Conservation (phyloP, 2,329 filamentous ascomycete genomes). For the Fusarium sp. region DNA sequence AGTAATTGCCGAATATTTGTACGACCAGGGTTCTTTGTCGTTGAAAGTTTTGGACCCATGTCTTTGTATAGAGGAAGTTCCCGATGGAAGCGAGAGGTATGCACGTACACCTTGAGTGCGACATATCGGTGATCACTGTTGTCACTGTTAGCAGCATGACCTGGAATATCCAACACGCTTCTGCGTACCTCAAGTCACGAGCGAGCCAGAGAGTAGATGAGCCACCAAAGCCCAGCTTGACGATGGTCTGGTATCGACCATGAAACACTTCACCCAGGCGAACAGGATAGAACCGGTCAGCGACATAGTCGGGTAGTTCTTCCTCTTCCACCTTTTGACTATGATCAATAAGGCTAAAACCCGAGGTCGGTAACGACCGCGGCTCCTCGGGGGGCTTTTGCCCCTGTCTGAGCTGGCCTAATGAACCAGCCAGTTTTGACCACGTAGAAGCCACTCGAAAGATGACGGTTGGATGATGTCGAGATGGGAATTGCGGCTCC, state of each 20-base stretch:
- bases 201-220: conserved; percentile 59
- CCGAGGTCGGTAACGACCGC: background rate
- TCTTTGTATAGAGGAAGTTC: conserved; percentile 34
- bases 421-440: background rate
- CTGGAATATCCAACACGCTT: no score
- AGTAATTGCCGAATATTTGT: conserved; percentile 38
- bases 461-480: background rate
- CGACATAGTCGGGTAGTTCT: conserved; percentile 49
- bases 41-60: background rate
- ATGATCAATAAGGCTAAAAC: background rate
- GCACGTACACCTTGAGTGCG: conserved; percentile 49
- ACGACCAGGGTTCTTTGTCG: background rate
- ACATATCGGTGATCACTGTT: conserved; percentile 44
- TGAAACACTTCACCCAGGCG: conserved; percentile 53
- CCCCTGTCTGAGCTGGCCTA: background rate
- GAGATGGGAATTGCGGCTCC: background rate
- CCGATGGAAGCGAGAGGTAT: conserved; percentile 38
- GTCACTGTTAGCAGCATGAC: background rate
- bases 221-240: conserved; percentile 57
- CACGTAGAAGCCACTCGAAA: background rate
- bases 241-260: conserved; percentile 51
- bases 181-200: conserved; percentile 17
- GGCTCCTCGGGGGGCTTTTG: conserved; percentile 6
- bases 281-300: conserved; percentile 54
- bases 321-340: conserved; percentile 51